Base-by-base conservation (phyloP, 1,284 basidiomycete genomes). In the Ceratobasidium sp. region DNA sequence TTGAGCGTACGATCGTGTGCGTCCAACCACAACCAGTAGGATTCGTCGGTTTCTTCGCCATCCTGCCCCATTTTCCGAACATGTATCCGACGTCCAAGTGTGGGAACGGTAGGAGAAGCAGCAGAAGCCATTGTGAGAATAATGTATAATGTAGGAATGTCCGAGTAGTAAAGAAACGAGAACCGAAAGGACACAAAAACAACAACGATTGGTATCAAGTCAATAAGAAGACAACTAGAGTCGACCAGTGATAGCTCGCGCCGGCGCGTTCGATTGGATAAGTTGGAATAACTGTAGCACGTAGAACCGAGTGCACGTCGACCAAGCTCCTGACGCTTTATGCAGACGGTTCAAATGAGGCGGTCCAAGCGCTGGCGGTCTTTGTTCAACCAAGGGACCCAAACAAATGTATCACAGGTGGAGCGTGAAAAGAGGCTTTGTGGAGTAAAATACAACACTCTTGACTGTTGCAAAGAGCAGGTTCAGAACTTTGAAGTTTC, bases 21-120 rank as follows among this genome's bases (percentile, higher is more conserved):
- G 25, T 65, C 50, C 62, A 65, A 54, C 62, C 62, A 65, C 35
- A 65, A 43, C 62, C 62, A 65, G 38, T 65, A 65, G 17, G 62
- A 65, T 43, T 65, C 62, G 38, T 65, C 62, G 22, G 62, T 65
- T 32, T 35, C 34, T 40, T 65, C 62, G 34, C 62, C 62, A n/a
- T 65, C 62, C n/a, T 52, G 49, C 34, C 35, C 35, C 12, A 65
- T 47, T 35, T 65, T 65, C 49, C 54, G 52, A 50, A 65, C 62
- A 38, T 65, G 62, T 53, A 65, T 65, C 50, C 38, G 62, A 43
- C 62, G 62, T 65, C 62, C 62, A n/a, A 65, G 62, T 31, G 38
- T 40, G 34, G 62, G 62, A 65, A 65, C 58, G 34, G 43, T 22
- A 32, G 62, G 27, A 65, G 62, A 54, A 47, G n/a, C 45, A 65